Evolutionary conservation across 495 filamentous ascomycete genomes (phyloP), one percentile per base, ranked within the genome.

Genomic region (Neurospora sp.): DNA sequence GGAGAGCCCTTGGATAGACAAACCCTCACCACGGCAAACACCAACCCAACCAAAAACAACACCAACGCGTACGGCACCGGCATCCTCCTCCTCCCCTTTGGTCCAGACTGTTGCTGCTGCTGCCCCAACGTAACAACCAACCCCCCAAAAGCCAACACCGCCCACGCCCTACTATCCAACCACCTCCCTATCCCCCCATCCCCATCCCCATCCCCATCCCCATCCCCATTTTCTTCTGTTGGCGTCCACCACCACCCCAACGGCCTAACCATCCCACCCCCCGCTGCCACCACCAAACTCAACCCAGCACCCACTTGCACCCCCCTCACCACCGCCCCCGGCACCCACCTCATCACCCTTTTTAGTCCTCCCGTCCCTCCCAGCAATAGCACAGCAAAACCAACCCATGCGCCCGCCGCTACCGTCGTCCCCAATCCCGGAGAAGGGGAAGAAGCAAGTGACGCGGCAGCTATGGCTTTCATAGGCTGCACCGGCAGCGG

Each of bases 401-500:
- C 53, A 3, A 65, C 53, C 53, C 53, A 65, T 3, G 27, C 53
- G 0, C 53, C 53, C 6, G 53, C 53, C 2, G 53, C 53, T 1
- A 65, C 53, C 14, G 53, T 65, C 27, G 12, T 18, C 0, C 27
- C 53, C 53, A 65, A 44, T n/a, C 42, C 42, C 42, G 42, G 7
- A 44, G 42, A 44, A 41, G 40, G 40, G 40, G 40, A 41, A 41
- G 40, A 41, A 41, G 40, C 40, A 41, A 42, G 40, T 2, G 42
- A 9, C 27, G 20, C 39, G 12, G 42, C 59, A 59, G 69, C 42
- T 38, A 76, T 68, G 71, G 87, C 87, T 78, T 88, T 94, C 91
- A 96, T 93, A 12, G 93, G 93, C 81, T 95, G 93, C 0, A 97
- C 93, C 0, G 94, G 94, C 0, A 97, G 79, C 0, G 94, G 94